Base-by-base conservation (phyloP, 2,329 filamentous ascomycete species). In the Fusarium miscanthi region DNA sequence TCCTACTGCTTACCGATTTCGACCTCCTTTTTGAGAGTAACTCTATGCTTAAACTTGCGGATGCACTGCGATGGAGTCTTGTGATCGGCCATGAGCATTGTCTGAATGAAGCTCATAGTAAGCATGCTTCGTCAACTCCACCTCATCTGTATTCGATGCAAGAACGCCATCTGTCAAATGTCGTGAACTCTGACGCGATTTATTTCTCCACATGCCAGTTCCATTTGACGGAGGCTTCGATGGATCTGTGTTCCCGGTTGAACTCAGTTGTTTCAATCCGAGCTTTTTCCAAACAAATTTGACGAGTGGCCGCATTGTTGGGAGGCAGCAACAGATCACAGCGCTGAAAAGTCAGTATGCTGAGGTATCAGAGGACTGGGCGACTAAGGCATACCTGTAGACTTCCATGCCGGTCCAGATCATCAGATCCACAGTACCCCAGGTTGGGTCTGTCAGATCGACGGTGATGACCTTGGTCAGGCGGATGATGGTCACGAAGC, bases 321-420 rank as follows among this genome's bases (percentile, higher is more conserved):
- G 59, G 3, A 66, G 63, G 8, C 51, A 64, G 5, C 51, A 66
- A 1, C 59, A 58, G 1, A 64, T 64, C 4, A 64, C 63, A 4
- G 63, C 59, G 27, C 59, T 63, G 4, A 19, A 3, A n/a, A 5
- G 7, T 49, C 30, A 33, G n/a, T 8, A 49, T 30, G 27, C 7
- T 30, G 27, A 30, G 27, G 8, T 30, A 7, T 30, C 8, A 30
- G 27, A 30, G 27, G 27, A 30, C 27, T 30, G 8, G 27, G 7
- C 27, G 8, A 30, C 6, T 30, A 30, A 30, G 27, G 27, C 27
- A 30, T 30, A 59, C 60, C 49, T 35, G 8, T 66, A 66, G 8
- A 66, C 60, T n/a, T 65, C 60, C 23, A 66, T 8, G 0, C 63
- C 60, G 2, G 63, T 66, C 60, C 40, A 65, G 17, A 66, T 52